Evolutionary conservation across 2,329 filamentous ascomycete genomes (phyloP), one percentile per base, ranked within the genome.

Genomic region (Xylariomycetidae sp.): DNA sequence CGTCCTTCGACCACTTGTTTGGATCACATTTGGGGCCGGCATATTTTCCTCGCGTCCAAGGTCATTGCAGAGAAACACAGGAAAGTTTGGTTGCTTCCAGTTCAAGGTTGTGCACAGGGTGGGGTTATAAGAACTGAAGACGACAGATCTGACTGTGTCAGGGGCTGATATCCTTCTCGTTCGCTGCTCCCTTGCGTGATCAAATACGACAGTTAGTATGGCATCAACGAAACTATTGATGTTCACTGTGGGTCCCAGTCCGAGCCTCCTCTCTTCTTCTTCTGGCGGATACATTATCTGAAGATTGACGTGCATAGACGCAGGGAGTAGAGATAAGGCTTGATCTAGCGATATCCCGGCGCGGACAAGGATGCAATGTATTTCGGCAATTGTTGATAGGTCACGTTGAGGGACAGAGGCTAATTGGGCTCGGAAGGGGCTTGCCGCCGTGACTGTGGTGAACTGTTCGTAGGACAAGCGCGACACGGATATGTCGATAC

Each of bases 1-100:
- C 11, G 82, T 85, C 30, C 80, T 77, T 36, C 83, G 74, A 12
- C 85, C 87, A 46, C 80, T 85, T 46, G 72, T 66, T 38, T 62
- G 54, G 11, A 66, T 50, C 10, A 60, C 51, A 25, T 57, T 57
- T 2, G 59, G 58, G 11, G 58, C 54, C 6, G 51, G 49, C 37
- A 62, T 61, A n/a, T 43, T 51, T 17, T 70, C 72, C 39, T 80
- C 75, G 6, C 74, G 70, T 15, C 88, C 88, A 16, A 97, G 76
- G 39, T 96, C 88, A 58, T 97, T 97, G 65, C 89, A 96, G 29
- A 97, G 72, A 49, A 98, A 85, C 0, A 97, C 87, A 0, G 92
- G 92, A 58, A 95, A 98, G 56, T 97, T 98, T 3, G 92, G 92
- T 60, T 98, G 92, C 61, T 98, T 98, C 92, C 92, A 98, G 62